Evolutionary conservation across 2,329 filamentous ascomycete species (phyloP).

Genomic region (Plenodomus lindquistii): DNA sequence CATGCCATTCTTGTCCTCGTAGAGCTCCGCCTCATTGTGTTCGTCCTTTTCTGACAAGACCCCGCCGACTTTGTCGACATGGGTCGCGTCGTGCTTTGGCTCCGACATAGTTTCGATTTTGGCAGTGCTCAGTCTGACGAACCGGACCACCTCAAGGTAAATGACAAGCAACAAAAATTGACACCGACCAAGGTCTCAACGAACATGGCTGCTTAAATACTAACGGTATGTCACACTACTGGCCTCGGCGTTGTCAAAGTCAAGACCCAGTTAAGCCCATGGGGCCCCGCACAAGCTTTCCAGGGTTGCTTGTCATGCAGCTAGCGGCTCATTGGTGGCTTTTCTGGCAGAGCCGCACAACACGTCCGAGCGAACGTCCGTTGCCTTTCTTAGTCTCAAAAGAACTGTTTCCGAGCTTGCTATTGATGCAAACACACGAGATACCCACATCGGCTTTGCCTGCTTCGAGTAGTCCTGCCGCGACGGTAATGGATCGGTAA

Average conservation of each 20-base stretch:
- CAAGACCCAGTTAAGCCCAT: conserved; percentile 13
- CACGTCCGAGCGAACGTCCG: conserved; percentile 4
- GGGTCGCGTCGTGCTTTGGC: conserved; percentile 5
- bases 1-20: conserved; percentile 27
- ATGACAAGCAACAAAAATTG: conserved; percentile 12
- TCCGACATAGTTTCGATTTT: conserved; percentile 10
- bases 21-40: conserved; percentile 13
- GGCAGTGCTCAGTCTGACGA: conserved; percentile 2
- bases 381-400: conserved; percentile 1
- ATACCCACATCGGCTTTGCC: not conserved
- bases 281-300: conserved; percentile 26
- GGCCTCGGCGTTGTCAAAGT: conserved; percentile 7
- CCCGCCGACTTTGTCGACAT: not conserved
- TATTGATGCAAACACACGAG: conserved; percentile 10
- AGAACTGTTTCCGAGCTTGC: conserved; percentile 4
- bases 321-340: conserved; percentile 14
- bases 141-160: conserved; percentile 10
- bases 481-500: not conserved
- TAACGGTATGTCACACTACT: not conserved
- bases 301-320: conserved; percentile 9
- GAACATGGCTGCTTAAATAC: conserved; percentile 14
- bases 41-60: conserved; percentile 6
- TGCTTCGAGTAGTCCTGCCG: not conserved
- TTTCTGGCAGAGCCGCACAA: not conserved
- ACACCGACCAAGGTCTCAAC: conserved; percentile 3